Evolutionary conservation across 192 early-diverging fungal species (phyloP).

Genomic region (Coemansia sp.): DNA sequence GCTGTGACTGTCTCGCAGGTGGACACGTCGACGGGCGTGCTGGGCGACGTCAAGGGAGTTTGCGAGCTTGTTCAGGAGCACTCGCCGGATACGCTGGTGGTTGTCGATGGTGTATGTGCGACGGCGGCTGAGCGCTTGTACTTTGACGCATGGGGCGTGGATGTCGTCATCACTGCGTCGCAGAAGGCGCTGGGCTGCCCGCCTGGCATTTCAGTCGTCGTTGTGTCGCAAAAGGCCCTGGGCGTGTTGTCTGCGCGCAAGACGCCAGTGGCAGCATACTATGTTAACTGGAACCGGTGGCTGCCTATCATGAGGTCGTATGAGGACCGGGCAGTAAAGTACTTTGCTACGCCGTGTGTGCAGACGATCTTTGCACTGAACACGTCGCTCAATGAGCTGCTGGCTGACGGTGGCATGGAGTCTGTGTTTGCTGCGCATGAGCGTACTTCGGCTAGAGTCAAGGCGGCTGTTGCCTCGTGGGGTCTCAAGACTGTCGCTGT

Average conservation of each 20-base stretch:
- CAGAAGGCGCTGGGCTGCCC: constrained; percentile 97
- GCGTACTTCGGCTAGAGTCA: constrained; percentile 74
- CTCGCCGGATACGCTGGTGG: constrained; percentile 87
- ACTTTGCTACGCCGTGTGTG: constrained; percentile 98
- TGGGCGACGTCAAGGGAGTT: constrained; percentile 81
- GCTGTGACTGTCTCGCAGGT: constrained; percentile 93
- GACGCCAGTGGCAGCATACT: constrained; percentile 86
- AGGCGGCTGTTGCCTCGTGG: constrained; percentile 65
- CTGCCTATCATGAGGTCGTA: constrained; percentile 97
- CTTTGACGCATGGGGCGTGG: constrained; percentile 91
- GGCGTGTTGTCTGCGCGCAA: constrained; percentile 61
- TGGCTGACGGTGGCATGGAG: constrained; percentile 70
- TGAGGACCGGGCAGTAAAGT: constrained; percentile 87
- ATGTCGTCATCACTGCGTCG: constrained; percentile 89
- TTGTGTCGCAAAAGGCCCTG: constrained; percentile 69
- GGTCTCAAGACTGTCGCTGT: constrained; percentile 80
- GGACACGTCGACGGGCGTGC: constrained; percentile 94
- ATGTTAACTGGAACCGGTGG: constrained; percentile 92
- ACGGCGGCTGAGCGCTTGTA: constrained; percentile 91
- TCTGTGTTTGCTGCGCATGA: constrained; percentile 78
- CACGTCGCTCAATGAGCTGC: constrained; percentile 79
- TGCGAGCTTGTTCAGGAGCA: constrained; percentile 70
- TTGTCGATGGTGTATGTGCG: constrained; percentile 95
- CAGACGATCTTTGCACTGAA: constrained; percentile 90
- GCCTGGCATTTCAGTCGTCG: constrained; percentile 89